Evolutionary conservation across 306 rosid species (phyloP).

Genomic region (Vicia faba): DNA sequence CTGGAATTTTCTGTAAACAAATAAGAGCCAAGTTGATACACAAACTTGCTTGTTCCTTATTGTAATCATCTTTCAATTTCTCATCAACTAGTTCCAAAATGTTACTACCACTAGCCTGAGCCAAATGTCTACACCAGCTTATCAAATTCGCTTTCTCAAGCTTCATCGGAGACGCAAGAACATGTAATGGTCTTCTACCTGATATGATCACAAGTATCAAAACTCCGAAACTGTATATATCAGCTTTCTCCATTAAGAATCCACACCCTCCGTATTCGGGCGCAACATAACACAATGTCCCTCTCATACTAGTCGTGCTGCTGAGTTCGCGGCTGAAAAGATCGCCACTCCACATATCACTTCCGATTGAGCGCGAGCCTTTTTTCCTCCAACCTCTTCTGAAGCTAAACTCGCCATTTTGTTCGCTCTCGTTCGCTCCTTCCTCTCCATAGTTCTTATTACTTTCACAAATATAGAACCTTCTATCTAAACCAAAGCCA

Average conservation of each 20-base stretch:
- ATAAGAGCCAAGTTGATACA: conserved; percentile 82
- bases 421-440: conserved; percentile 51
- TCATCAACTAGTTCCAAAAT: conserved; percentile 84
- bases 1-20: conserved; percentile 87
- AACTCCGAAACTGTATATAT: conserved; percentile 90
- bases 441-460: conserved; percentile 52
- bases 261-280: conserved; percentile 92
- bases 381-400: conserved; percentile 86
- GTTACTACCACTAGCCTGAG: conserved; percentile 80
- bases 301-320: conserved; percentile 98
- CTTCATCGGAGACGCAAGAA: conserved; percentile 94
- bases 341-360: conserved; percentile 92
- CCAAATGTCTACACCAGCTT: conserved; percentile 93
- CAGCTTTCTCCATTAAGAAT: conserved; percentile 86
- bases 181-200: conserved; percentile 89
- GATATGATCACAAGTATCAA: conserved; percentile 87
- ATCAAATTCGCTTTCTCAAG: conserved; percentile 89
- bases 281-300: conserved; percentile 86
- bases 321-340: conserved; percentile 91
- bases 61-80: conserved; percentile 68
- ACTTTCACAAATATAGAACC: conserved; percentile 53
- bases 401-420: conserved; percentile 83
- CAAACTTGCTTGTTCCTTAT: conserved; percentile 75
- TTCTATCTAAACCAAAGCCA: conserved; percentile 66
- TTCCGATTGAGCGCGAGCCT: conserved; percentile 58